phyloP scores from a whole-genome alignment of 805 yeast species.

The Clavispora santaluciae region DNA sequence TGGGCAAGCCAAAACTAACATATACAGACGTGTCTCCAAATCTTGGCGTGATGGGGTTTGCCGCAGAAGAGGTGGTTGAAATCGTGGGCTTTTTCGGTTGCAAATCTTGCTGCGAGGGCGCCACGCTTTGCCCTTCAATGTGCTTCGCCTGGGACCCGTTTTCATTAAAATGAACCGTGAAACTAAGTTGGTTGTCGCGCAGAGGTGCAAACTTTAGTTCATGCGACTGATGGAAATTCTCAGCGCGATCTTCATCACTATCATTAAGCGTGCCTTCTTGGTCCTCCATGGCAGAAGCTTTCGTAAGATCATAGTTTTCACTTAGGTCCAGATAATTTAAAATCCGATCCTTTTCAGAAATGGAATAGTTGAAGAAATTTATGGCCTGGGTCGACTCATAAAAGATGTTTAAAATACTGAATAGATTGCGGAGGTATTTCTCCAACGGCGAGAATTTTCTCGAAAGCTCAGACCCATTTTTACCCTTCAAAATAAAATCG shows the following conservation, averaged over 20 bases:
- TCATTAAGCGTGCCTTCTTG: constrained; percentile 3
- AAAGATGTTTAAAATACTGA: constrained; percentile 31
- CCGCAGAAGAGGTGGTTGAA: constrained; percentile 5
- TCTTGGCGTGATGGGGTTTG: constrained; percentile 1
- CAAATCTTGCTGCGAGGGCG: neutral
- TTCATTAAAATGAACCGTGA: constrained; percentile 24
- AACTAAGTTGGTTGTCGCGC: constrained; percentile 14
- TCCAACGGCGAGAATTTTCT: constrained; percentile 10
- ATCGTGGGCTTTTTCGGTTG: neutral
- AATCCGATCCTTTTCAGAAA: constrained; percentile 30
- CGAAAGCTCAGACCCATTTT: neutral
- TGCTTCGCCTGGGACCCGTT: neutral
- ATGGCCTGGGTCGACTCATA: constrained; percentile 47
- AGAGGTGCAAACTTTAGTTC: constrained; percentile 11
- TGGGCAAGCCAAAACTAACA: constrained; percentile 46
- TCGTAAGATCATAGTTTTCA: constrained; percentile 31
- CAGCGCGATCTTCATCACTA: constrained; percentile 13
- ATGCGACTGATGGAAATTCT: constrained; percentile 11
- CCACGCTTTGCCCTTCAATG: neutral
- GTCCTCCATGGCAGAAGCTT: constrained; percentile 1
- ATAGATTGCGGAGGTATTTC: constrained; percentile 22
- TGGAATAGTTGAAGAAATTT: constrained; percentile 42
- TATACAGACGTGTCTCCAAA: constrained; percentile 26
- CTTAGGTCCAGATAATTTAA: constrained; percentile 43
- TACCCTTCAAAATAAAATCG: constrained; percentile 12